These are phyloP conservation scores for Chalaropsis ovoidea DNA, from an alignment of 2,329 filamentous ascomycete genomes.

Conservation along the genomic window DNA sequence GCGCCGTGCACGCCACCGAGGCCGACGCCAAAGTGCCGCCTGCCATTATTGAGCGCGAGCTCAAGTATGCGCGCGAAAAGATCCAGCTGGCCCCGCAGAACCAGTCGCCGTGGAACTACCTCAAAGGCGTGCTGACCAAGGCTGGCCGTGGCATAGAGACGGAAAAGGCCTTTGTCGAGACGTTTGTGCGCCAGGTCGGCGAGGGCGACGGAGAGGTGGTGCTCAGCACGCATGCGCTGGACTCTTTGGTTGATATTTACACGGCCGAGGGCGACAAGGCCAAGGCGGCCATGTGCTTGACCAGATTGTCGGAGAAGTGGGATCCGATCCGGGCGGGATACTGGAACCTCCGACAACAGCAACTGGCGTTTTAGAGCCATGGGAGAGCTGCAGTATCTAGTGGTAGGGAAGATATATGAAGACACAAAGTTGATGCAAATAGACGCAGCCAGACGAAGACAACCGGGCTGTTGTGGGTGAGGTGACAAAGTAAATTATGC, in stretches of 20 bases:
- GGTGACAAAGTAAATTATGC: constrained; percentile 7
- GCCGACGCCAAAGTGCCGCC: constrained; percentile 49
- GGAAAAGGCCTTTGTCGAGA: constrained; percentile 41
- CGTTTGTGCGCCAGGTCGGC: constrained; percentile 43
- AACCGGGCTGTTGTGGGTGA: not conserved
- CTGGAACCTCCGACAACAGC: constrained; percentile 56
- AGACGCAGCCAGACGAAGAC: not conserved
- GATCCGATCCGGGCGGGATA: constrained; percentile 86
- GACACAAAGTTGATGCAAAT: not conserved
- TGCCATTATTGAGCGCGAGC: constrained; percentile 60
- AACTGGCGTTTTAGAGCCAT: constrained; percentile 25
- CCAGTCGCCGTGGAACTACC: constrained; percentile 87
- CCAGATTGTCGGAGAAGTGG: constrained; percentile 69
- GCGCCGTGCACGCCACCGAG: constrained; percentile 39
- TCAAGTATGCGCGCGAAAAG: constrained; percentile 61
- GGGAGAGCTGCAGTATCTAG: too few species aligned
- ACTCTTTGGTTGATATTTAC: constrained; percentile 61
- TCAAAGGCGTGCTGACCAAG: constrained; percentile 64
- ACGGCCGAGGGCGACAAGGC: constrained; percentile 46
- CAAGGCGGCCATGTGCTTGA: constrained; percentile 59
- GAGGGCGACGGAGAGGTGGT: constrained; percentile 41
- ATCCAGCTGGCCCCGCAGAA: constrained; percentile 81
- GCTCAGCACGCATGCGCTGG: constrained; percentile 56
- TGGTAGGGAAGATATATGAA: not conserved
- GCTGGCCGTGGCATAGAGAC: constrained; percentile 43